Evolutionary conservation across 2,329 filamentous ascomycete genomes (phyloP), one percentile per base, ranked within the genome.

Genomic region (Fusarium subglutinans): DNA sequence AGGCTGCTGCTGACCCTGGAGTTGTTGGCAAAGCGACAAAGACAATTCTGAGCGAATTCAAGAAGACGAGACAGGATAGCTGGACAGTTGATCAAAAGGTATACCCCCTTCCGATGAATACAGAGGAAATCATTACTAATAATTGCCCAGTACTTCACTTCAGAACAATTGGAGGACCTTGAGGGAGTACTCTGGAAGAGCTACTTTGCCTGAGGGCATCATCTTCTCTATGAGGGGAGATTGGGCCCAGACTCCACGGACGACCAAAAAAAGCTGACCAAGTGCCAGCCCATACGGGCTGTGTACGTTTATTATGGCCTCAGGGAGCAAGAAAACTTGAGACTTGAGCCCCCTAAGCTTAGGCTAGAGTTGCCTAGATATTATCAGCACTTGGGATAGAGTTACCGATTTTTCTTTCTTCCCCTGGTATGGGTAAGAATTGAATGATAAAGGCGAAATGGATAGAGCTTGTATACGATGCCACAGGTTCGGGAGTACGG

Each of bases 161-260:
- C 92, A 37, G 96, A 98, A 77, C 96, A 99, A 80, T 86, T 99
- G 17, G 96, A 98, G 82, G 96, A 98, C 80, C 83, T 99, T 67
- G 95, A 98, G 79, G 96, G 96, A 59, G 97, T 99, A 54, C 86
- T 99, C 59, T 99, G 96, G 96, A 99, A 99, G 91, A 98, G 96
- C 83, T 99, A 99, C 82, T 99, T 99, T 86, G 97, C 95, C 45
- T 98, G 86, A 74, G 24, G 38, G 82, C 51, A 48, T 33, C n/a
- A 43, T 35, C 24, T 24, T 47, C 18, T 48, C 22, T 22, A 28
- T 24, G 9, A 41, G 28, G 58, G 48, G 58, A 43, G 40, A 54
- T 44, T 63, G 71, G 63, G 63, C 56, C 63, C 59, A 38, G 43
- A 62, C 53, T 51, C 24, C 18, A 28, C 28, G 28, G 13, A 41